Evolutionary conservation across 2,329 filamentous ascomycete genomes (phyloP).

Genomic region (Fusarium graminum): DNA sequence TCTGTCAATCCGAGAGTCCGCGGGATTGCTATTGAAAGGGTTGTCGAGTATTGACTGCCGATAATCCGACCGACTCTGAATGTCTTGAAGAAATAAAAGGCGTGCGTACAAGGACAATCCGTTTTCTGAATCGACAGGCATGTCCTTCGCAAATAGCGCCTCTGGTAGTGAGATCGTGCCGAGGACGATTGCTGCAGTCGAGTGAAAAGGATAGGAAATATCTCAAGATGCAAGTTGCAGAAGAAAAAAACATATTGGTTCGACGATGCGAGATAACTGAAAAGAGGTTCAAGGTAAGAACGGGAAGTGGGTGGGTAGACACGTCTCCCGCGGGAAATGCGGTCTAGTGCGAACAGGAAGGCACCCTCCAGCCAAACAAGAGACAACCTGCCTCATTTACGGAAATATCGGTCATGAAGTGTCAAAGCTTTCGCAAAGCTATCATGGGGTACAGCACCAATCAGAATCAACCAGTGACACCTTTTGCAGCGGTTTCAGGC

Average conservation of each 20-base stretch:
- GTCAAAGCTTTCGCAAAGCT: conserved; percentile 13
- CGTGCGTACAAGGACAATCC: too few relatives aligned
- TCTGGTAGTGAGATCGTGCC: too few relatives aligned
- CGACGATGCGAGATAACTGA: background rate
- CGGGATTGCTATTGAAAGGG: background rate
- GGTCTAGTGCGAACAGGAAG: background rate
- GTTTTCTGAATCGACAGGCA: too few relatives aligned
- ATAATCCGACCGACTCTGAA: background rate
- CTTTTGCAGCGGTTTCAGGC: background rate
- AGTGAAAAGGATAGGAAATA: too few relatives aligned
- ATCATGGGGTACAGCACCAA: conserved; percentile 20
- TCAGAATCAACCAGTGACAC: conserved; percentile 34
- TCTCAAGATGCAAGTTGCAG: too few relatives aligned
- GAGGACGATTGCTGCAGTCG: too few relatives aligned
- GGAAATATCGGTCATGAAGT: conserved; percentile 16
- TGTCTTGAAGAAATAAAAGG: too few relatives aligned
- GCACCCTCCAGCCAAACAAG: background rate
- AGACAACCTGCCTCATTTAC: background rate
- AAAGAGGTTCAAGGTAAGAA: conserved; percentile 3
- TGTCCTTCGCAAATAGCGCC: too few relatives aligned
- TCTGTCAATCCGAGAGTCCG: conserved; percentile 3
- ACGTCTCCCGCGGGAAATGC: background rate
- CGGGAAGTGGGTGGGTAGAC: conserved; percentile 34
- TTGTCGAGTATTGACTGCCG: background rate
- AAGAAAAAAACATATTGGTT: background rate